Evolutionary conservation across 129 eudicot species (phyloP).

Genomic region (Flaveria linearis): DNA sequence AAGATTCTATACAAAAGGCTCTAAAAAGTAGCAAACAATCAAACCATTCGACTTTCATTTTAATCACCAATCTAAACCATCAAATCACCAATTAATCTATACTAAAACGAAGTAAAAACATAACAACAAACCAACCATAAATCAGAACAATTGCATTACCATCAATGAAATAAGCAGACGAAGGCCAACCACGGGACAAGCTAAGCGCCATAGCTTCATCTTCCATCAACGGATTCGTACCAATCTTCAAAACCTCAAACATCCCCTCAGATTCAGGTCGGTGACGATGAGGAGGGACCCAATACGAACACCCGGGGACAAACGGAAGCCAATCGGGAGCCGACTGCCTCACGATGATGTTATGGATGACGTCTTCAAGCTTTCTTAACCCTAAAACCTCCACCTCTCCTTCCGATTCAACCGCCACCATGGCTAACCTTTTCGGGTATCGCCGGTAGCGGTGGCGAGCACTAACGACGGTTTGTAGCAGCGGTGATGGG

Average conservation of each 20-base stretch:
- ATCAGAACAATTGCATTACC: slow-evolving; percentile 31
- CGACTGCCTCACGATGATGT: slow-evolving; percentile 45
- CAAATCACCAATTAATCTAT: too few relatives aligned
- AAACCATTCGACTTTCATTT: not conserved
- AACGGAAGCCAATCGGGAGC: slow-evolving; percentile 69
- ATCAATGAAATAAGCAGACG: slow-evolving; percentile 43
- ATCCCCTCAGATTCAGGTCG: slow-evolving; percentile 28
- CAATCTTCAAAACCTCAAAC: not conserved
- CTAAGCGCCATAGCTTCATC: slow-evolving; percentile 38
- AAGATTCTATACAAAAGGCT: not conserved
- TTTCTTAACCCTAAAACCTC: too few relatives aligned
- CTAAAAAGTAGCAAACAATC: not conserved
- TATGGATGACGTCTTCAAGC: too few relatives aligned
- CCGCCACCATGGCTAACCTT: too few relatives aligned
- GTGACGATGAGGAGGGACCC: slow-evolving; percentile 54
- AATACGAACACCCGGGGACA: slow-evolving; percentile 56
- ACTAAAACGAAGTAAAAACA: too few relatives aligned
- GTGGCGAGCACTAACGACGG: too few relatives aligned
- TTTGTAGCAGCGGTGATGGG: too few relatives aligned
- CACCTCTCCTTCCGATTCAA: too few relatives aligned
- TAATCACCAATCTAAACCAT: not conserved
- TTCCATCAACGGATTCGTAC: slow-evolving; percentile 19
- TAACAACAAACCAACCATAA: not conserved
- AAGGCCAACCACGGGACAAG: slow-evolving; percentile 53
- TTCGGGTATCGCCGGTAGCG: too few relatives aligned